phyloP scores from a whole-genome alignment of 2,329 filamentous ascomycete species.

The Taxawa tesnikishii region DNA sequence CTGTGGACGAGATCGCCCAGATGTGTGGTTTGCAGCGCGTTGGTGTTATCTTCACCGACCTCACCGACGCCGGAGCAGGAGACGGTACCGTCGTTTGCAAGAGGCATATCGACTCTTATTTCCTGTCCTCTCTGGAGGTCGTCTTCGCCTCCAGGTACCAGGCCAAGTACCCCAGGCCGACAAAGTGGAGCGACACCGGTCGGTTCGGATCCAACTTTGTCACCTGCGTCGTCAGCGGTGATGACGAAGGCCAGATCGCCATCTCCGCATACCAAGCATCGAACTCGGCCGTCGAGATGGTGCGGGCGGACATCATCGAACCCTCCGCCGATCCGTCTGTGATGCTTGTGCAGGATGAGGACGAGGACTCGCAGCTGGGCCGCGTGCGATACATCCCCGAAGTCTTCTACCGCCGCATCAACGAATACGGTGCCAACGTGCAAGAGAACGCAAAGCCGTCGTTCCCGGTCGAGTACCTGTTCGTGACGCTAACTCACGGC shows the following conservation, averaged over 20 bases:
- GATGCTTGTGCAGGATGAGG: slow-evolving; percentile 90
- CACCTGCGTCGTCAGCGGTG: slow-evolving; percentile 89
- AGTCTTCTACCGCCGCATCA: slow-evolving; percentile 90
- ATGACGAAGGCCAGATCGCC: slow-evolving; percentile 75
- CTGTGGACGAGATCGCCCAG: slow-evolving; percentile 67
- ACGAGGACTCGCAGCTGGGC: slow-evolving; percentile 61
- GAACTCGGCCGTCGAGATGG: slow-evolving; percentile 94
- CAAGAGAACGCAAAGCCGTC: slow-evolving; percentile 94
- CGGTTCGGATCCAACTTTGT: slow-evolving; percentile 94
- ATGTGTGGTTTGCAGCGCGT: slow-evolving; percentile 79
- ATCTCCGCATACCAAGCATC: slow-evolving; percentile 92
- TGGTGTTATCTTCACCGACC: slow-evolving; percentile 89
- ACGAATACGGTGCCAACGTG: slow-evolving; percentile 92
- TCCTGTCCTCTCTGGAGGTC: slow-evolving; percentile 82
- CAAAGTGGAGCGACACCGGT: slow-evolving; percentile 94
- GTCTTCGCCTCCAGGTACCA: slow-evolving; percentile 81
- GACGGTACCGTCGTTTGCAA: slow-evolving; percentile 89
- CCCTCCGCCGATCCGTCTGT: slow-evolving; percentile 84
- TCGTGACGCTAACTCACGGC: slow-evolving; percentile 91
- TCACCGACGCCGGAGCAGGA: slow-evolving; percentile 58
- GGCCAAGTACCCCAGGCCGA: slow-evolving; percentile 74
- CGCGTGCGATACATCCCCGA: slow-evolving; percentile 86
- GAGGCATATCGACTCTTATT: slow-evolving; percentile 90
- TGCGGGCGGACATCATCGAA: slow-evolving; percentile 85
- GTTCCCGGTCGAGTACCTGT: slow-evolving; percentile 92